Conservation (phyloP, 2,329 filamentous ascomycete species). For the Fusarium sp. region DNA sequence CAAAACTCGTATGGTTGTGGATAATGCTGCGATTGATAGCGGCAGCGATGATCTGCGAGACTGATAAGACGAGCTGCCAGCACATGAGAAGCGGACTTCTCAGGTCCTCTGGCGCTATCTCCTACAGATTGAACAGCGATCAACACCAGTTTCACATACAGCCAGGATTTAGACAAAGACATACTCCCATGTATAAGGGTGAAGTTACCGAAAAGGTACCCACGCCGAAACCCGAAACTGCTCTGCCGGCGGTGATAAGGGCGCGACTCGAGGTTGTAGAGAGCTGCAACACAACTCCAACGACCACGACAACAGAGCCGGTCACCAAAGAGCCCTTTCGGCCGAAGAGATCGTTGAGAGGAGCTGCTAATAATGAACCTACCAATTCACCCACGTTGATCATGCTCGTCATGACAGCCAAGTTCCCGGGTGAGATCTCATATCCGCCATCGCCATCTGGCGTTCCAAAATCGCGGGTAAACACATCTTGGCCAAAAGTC, state of each 20-base stretch:
- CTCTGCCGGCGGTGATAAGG: slow-evolving; percentile 45
- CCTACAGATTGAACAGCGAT: slow-evolving; percentile 21
- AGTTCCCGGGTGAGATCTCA: slow-evolving; percentile 43
- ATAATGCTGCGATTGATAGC: slow-evolving; percentile 50
- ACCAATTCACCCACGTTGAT: slow-evolving; percentile 57
- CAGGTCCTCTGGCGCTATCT: slow-evolving; percentile 50
- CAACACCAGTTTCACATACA: neutral
- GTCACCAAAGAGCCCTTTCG: slow-evolving; percentile 50
- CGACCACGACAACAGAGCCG: slow-evolving; percentile 47
- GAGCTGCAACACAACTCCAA: slow-evolving; percentile 46
- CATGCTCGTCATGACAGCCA: slow-evolving; percentile 53
- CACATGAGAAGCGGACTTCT: slow-evolving; percentile 55
- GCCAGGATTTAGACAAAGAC: slow-evolving; percentile 10
- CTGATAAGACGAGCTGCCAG: slow-evolving; percentile 55
- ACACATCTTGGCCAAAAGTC: slow-evolving; percentile 45
- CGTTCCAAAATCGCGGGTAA: slow-evolving; percentile 52
- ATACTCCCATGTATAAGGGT: slow-evolving; percentile 53
- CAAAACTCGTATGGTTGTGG: slow-evolving; percentile 48
- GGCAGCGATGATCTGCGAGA: slow-evolving; percentile 54
- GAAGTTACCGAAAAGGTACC: slow-evolving; percentile 56
- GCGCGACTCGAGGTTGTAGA: slow-evolving; percentile 41
- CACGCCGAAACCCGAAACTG: slow-evolving; percentile 46
- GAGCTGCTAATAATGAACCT: slow-evolving; percentile 53
- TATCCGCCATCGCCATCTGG: slow-evolving; percentile 47
- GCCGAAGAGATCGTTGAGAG: slow-evolving; percentile 53